A percentile compares a stretch with the other conserved stretches of the same genome.
phyloP scores from a whole-genome alignment of 345 rosid genomes.

The Gossypium mustelinum region DNA sequence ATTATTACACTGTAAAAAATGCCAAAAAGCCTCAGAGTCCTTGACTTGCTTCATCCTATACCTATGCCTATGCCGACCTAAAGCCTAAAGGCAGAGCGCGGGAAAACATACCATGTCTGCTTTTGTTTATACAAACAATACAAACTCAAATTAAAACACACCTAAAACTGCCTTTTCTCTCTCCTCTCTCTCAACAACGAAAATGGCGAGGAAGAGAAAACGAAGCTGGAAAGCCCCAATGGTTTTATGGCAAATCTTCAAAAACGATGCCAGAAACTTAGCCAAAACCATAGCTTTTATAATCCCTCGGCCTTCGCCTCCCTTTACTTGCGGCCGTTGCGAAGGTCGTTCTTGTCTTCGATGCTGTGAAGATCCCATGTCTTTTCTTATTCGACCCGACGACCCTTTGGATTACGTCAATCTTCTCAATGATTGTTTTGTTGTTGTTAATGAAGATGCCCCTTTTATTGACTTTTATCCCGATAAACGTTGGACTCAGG shows the following conservation, averaged over 20 bases:
- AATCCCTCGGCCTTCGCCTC: constrained; percentile 17
- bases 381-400: constrained; percentile 41
- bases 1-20: too few relatives aligned
- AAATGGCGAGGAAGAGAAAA: constrained; percentile 34
- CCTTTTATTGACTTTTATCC: constrained; percentile 37
- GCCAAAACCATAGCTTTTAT: constrained; percentile 38
- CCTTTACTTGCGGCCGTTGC: constrained; percentile 29
- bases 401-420: constrained; percentile 56
- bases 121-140: neutral
- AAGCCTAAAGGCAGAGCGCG: neutral
- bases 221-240: constrained; percentile 38
- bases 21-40: too few relatives aligned
- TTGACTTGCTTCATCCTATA: too few relatives aligned
- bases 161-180: neutral
- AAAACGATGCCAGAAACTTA: constrained; percentile 37
- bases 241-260: constrained; percentile 51
- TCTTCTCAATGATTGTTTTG: constrained; percentile 54
- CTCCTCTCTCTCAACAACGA: neutral
- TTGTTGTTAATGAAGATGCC: constrained; percentile 40
- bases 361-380: constrained; percentile 22
- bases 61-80: neutral
- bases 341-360: constrained; percentile 32
- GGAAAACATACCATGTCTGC: neutral
- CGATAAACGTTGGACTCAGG: constrained; percentile 47
- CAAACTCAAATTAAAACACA: neutral